Evolutionary conservation across 78 protist genomes (phyloP), one percentile per base, ranked within the genome.

Genomic region (Dictyostelium intermedium): DNA sequence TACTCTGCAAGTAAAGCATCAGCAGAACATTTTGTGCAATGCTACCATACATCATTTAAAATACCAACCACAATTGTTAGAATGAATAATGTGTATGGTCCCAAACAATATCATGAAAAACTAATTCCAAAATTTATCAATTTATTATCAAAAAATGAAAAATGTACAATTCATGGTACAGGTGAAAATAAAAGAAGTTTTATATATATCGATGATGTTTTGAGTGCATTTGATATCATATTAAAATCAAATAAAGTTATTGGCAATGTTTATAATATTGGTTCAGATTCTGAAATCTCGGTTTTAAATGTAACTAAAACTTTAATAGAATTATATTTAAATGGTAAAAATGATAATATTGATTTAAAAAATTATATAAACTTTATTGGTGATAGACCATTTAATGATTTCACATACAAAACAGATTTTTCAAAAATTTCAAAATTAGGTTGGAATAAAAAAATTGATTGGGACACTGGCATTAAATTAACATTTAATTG

Each of bases 81-180:
- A 8, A 97, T 99, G 35, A 98, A 98, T 91, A 99, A 99, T 43
- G 98, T 97, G 8, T 99, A 97, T 77, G 99, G 99, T 10, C 98
- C 98, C 35, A 78, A 27, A 30, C 99, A 99, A 82, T 99, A 87
- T 79, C 99, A 99, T 20, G 99, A 98, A 41, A 97, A 97, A 82
- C 63, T 97, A n/a, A 95, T 98, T 35, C 99, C 99, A 14, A 97
- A 98, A 92, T 97, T 98, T 60, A 79, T 97, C 14, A 27, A 13
- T 23, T 97, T 85, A 13, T 91, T 69, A 76, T 85, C 20, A 78
- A 37, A 18, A 9, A 70, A 74, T 27, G 30, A 85, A 34, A 50
- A 50, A 50, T 84, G 91, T 77, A 76, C 95, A 41, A 95, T 97
- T 60, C 99, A 98, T 25, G 99, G 99, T 16, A 72, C 56, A 14